A percentile compares a stretch with the other conserved stretches of the same genome.
Conservation (phyloP, 306 rosid species). For the Quercus rubra region DNA sequence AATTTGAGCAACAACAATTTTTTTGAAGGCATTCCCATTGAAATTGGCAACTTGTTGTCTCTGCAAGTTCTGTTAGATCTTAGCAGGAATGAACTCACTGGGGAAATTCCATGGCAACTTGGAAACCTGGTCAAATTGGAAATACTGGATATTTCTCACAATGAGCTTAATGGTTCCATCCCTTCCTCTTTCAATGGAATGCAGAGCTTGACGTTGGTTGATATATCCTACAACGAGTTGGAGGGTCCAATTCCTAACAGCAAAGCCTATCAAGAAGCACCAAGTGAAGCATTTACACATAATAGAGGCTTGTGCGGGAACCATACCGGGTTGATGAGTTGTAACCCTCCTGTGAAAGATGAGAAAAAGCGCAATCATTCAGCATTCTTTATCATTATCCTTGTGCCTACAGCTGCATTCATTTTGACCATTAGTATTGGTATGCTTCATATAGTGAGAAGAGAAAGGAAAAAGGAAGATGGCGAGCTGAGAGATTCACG, state of each 20-base stretch:
- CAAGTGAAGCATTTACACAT: neutral
- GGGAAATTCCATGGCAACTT: constrained; percentile 26
- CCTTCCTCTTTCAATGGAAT: constrained; percentile 11
- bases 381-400: neutral
- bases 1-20: constrained; percentile 34
- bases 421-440: neutral
- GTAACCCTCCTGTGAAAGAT: neutral
- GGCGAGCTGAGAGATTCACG: neutral
- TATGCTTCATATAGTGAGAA: neutral
- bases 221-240: constrained; percentile 18
- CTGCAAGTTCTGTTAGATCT: constrained; percentile 29
- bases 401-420: neutral
- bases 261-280: neutral
- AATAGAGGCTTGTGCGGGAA: constrained; percentile 17
- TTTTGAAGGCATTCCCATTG: constrained; percentile 20
- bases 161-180: constrained; percentile 35
- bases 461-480: neutral
- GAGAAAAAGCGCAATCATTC: neutral
- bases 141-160: constrained; percentile 40
- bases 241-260: constrained; percentile 4
- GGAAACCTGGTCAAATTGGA: constrained; percentile 17
- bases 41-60: constrained; percentile 16
- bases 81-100: constrained; percentile 29
- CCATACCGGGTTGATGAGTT: neutral
- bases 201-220: neutral